Percentiles rank a stretch among this genome's conserved stretches.
Conservation (phyloP, 805 yeast genomes). For the Scheffersomyces ergatensis region DNA sequence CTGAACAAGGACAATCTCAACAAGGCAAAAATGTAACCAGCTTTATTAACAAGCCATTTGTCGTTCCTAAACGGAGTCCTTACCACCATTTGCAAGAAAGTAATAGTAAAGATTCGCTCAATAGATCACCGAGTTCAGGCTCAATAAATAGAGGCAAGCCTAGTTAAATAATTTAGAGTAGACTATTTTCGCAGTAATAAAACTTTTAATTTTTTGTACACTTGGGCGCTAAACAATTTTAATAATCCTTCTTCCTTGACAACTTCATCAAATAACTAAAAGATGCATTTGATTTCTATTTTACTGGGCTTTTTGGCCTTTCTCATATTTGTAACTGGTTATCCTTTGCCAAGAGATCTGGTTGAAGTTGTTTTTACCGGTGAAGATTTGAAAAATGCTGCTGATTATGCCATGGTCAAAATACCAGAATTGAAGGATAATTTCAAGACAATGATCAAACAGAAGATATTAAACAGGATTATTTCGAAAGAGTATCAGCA, state of each 20-base stretch:
- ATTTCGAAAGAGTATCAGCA: slow-evolving; percentile 7
- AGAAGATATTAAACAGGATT: slow-evolving; percentile 9
- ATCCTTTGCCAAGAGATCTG: slow-evolving; percentile 9
- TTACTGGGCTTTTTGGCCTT: neutral
- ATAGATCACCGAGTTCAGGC: slow-evolving; percentile 15
- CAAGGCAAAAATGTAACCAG: slow-evolving; percentile 11
- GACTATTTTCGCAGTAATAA: neutral
- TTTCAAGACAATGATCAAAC: slow-evolving; percentile 10
- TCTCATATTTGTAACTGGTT: neutral
- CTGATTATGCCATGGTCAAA: slow-evolving; percentile 12
- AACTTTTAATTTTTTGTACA: neutral
- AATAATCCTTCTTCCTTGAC: neutral
- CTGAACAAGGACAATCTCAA: slow-evolving; percentile 1
- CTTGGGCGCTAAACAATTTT: too few relatives aligned
- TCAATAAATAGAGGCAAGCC: slow-evolving; percentile 10
- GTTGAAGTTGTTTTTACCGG: slow-evolving; percentile 15
- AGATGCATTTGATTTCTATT: too few relatives aligned
- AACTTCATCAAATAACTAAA: neutral
- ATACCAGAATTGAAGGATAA: slow-evolving; percentile 13
- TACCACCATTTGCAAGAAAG: slow-evolving; percentile 11
- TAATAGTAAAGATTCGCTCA: slow-evolving; percentile 24
- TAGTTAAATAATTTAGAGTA: neutral
- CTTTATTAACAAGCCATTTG: slow-evolving; percentile 38
- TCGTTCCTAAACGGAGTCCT: slow-evolving; percentile 15
- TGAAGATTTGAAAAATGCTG: slow-evolving; percentile 13